Evolutionary conservation across 2,329 filamentous ascomycete species (phyloP), one percentile per base, ranked within the genome.

Genomic region (Coniosporium tulheliwenetii): DNA sequence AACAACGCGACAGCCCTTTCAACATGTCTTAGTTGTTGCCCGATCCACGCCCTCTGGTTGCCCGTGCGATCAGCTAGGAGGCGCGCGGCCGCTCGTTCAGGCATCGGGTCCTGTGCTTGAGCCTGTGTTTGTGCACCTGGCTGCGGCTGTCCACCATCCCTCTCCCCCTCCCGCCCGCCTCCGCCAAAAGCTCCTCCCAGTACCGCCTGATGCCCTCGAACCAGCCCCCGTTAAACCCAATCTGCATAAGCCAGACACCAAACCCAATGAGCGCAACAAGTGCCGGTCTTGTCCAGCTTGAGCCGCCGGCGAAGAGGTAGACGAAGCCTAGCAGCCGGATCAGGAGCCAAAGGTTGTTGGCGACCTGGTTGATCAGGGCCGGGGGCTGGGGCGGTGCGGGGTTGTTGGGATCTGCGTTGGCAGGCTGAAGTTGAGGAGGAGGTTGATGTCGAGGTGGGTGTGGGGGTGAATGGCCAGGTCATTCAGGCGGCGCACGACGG

Each of bases 1-100:
- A 79, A 75, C n/a, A 79, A 59, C n/a, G 72, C 71, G 34, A 74
- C 50, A 1, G 69, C 69, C 32, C 75, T 63, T 52, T 79, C 75
- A 0, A 64, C 53, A 2, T 65, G 62, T 36, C 70, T 57, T 13
- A 73, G 37, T 10, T 49, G 47, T 43, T 57, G 52, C 40, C 57
- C 43, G 30, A 51, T n/a, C 42, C 52, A 50, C 10, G 47, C 45
- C 34, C 54, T 45, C 31, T 49, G 44, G 9, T 41, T 40, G 14
- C 43, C 34, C 13, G 44, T 39, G 37, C 48, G 39, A 51, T 48
- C 54, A 15, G 56, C 48, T 4, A 67, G 36, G 5, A 67, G 44
- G 5, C 64, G 51, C 33, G 55, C 52, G 5, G 65, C 65, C 0
- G 62, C 56, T 44, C 65, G 52, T 43, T 64, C 60, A 0, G 64